These are phyloP conservation scores for Apiospora pterosperma DNA, from an alignment of 2,329 filamentous ascomycete species.

Conservation along the genomic window DNA sequence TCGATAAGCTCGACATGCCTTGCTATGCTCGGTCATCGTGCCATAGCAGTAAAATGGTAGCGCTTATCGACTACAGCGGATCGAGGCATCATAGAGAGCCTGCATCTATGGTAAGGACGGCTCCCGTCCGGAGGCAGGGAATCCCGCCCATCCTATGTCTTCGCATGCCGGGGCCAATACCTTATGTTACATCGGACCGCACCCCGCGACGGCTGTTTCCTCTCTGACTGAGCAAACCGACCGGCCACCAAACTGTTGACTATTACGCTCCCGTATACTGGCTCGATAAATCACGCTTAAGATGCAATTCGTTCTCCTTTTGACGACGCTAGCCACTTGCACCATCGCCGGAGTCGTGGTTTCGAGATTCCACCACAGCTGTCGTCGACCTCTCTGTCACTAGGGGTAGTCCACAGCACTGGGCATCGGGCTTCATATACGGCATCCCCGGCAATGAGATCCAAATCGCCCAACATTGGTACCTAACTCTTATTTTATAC, in stretches of 20 bases:
- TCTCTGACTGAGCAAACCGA: neutral
- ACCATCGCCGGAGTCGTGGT: neutral
- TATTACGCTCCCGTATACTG: neutral
- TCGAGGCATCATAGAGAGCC: no score
- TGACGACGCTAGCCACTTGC: neutral
- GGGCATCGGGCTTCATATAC: constrained; percentile 20
- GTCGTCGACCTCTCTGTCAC: constrained; percentile 15
- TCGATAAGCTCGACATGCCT: no score
- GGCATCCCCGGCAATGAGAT: constrained; percentile 16
- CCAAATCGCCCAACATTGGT: constrained; percentile 17
- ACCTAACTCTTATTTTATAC: neutral
- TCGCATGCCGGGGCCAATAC: neutral
- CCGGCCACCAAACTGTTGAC: neutral
- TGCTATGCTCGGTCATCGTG: no score
- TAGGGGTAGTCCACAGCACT: constrained; percentile 14
- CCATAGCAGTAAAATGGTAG: no score
- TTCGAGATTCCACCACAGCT: constrained; percentile 11
- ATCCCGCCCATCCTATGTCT: neutral
- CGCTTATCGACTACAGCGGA: no score
- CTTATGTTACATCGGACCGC: neutral
- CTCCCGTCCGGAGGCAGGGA: neutral
- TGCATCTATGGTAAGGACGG: neutral
- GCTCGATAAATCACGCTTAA: neutral
- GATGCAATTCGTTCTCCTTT: neutral
- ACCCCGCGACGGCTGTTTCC: neutral